A percentile compares a stretch with the other conserved stretches of the same genome.
Evolutionary conservation across 1,284 basidiomycete species (phyloP).

Genomic region (Amylostereum chailletii): DNA sequence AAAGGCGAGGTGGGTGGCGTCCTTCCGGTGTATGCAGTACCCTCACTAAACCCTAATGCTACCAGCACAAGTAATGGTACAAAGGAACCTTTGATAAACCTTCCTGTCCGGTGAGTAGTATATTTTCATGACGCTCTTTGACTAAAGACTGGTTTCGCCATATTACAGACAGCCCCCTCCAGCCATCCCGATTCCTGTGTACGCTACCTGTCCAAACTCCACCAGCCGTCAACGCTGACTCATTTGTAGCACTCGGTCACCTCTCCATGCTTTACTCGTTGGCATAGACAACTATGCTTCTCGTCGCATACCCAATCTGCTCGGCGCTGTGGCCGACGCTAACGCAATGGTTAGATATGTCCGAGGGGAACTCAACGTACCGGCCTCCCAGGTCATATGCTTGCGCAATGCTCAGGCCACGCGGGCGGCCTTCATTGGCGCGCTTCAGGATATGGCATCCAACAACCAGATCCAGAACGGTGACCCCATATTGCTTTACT

Average conservation of each 20-base stretch:
- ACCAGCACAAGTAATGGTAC: not conserved
- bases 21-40: not conserved
- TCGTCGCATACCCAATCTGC: not conserved
- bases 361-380: not conserved
- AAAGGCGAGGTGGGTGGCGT: not conserved
- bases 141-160: not conserved
- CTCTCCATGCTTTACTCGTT: conserved; percentile 15
- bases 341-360: conserved; percentile 7
- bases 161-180: not conserved
- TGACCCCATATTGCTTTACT: conserved; percentile 22
- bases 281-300: conserved; percentile 17
- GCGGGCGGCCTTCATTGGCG: conserved; percentile 14
- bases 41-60: not conserved
- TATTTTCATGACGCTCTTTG: not conserved
- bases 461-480: conserved; percentile 12
- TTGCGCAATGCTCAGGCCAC: conserved; percentile 17
- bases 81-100: not conserved
- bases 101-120: not conserved
- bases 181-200: not conserved
- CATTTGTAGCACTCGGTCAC: not conserved
- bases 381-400: conserved; percentile 10
- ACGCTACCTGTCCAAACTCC: not conserved
- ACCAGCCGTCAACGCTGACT: not conserved
- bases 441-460: conserved; percentile 8
- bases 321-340: conserved; percentile 16